phyloP scores from a whole-genome alignment of 1,139 yeast genomes.

The Yamadazyma songkhlaensis region DNA sequence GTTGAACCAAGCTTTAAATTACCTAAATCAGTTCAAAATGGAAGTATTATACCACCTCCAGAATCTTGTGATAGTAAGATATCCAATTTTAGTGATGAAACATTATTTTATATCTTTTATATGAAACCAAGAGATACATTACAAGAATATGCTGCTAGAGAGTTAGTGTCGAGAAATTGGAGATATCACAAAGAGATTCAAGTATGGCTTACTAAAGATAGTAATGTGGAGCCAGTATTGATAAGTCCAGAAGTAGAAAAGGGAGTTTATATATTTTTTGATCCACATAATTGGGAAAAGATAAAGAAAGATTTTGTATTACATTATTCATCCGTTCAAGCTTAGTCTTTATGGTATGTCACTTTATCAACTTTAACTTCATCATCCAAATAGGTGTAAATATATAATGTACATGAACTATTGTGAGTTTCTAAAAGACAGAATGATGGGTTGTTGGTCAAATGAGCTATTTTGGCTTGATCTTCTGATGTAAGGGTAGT shows the following conservation, averaged over 20 bases:
- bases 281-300: conserved; percentile 95
- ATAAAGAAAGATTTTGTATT: conserved; percentile 80
- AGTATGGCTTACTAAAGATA: conserved; percentile 95
- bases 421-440: conserved; percentile 85
- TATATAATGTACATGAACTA: conserved; percentile 72
- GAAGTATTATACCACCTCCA: conserved; percentile 44
- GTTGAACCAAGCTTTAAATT: conserved; percentile 79
- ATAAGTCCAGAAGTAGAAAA: conserved; percentile 86
- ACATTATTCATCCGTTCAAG: conserved; percentile 56
- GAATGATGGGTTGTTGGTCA: conserved; percentile 59
- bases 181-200: conserved; percentile 93
- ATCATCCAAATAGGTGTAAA: conserved; percentile 75
- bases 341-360: conserved; percentile 61
- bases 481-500: conserved; percentile 19
- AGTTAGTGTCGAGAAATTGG: conserved; percentile 89
- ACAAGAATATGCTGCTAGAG: conserved; percentile 93
- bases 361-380: conserved; percentile 93
- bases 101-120: conserved; percentile 89
- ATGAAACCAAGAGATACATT: conserved; percentile 90
- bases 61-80: conserved; percentile 64
- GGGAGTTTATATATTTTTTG: conserved; percentile 95
- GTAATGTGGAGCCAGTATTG: conserved; percentile 82
- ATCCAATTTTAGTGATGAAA: conserved; percentile 81
- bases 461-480: conserved; percentile 12
- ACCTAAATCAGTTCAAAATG: conserved; percentile 56